Conservation (phyloP, 2,329 filamentous ascomycete genomes). For the Cordyceps tenuipes region DNA sequence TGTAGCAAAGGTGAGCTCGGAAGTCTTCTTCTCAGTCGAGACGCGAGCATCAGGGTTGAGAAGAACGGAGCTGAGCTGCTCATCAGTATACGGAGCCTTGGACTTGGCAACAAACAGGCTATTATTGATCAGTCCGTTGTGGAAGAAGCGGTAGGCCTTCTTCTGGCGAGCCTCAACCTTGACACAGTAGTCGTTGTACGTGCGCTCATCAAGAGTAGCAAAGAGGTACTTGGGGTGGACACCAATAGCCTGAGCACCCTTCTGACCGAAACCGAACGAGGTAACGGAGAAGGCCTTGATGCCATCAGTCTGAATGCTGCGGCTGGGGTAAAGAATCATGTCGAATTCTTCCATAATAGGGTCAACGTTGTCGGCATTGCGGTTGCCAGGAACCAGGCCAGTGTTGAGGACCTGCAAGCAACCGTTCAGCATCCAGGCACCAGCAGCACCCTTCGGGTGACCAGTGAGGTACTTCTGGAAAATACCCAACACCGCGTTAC, state of each 20-base stretch:
- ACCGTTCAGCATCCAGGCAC: constrained; percentile 99
- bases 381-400: constrained; percentile 90
- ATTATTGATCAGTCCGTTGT: constrained; percentile 97
- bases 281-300: constrained; percentile 98
- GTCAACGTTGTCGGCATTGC: constrained; percentile 96
- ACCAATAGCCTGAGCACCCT: constrained; percentile 95
- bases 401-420: constrained; percentile 91
- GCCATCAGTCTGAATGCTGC: constrained; percentile 91
- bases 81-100: constrained; percentile 81
- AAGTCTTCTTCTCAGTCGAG: constrained; percentile 74
- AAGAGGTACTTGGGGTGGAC: constrained; percentile 95
- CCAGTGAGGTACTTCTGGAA: constrained; percentile 99
- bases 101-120: constrained; percentile 93
- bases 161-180: constrained; percentile 94
- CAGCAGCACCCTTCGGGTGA: constrained; percentile 97
- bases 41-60: constrained; percentile 92
- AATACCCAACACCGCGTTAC: constrained; percentile 90
- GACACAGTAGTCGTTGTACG: constrained; percentile 71
- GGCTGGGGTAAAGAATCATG: constrained; percentile 93
- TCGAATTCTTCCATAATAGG: constrained; percentile 96
- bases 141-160: constrained; percentile 98
- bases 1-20: constrained; percentile 64
- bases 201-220: constrained; percentile 80
- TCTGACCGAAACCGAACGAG: constrained; percentile 98
- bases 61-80: constrained; percentile 79